Base-by-base conservation (phyloP, 805 yeast genomes). In the Starmerella etchellsii region DNA sequence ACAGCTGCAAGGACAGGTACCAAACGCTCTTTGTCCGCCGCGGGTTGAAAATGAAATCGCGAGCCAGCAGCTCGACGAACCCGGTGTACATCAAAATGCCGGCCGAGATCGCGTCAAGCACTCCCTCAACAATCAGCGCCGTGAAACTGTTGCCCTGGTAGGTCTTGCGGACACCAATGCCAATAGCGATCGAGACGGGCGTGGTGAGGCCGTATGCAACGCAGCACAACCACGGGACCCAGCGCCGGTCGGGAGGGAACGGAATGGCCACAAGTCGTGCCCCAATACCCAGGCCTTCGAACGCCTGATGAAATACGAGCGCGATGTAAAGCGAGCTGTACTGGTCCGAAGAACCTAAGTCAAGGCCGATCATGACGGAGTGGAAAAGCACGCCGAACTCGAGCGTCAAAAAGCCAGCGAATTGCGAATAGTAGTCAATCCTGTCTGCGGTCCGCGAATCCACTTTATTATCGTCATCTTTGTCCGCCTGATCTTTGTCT, bases 221-320 rank as follows among this genome's bases (percentile, higher is more conserved):
- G 34, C 71, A 71, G 43, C 74, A 57, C 1, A 63, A 44, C 59
- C 70, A 75, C 4, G 81, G 81, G 33, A 71, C 59, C 65, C 69
- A 68, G 40, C 63, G 56, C 48, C 59, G 64, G 16, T 46, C 28
- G 19, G 52, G 43, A 8, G 80, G 78, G 73, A 78, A 78, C 2
- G 66, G 63, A 16, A 75, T 71, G 28, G 68, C 66, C 1, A 80
- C 73, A 35, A 77, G 59, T 56, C 91, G 69, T 9, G 87, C 68
- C 24, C 88, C 87, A 47, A 79, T 67, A 51, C 88, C 88, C 40
- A 80, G 67, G 48, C 88, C 88, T 63, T 80, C 88, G 54, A 80
- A 81, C 54, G 75, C 67, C 60, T 80, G 88, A 59, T 80, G 88
- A 68, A 79, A 80, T 4, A 76, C 73, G 31, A 73, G 48, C 9